Base-by-base conservation (phyloP, 345 rosid species). In the Noccaea caerulescens region DNA sequence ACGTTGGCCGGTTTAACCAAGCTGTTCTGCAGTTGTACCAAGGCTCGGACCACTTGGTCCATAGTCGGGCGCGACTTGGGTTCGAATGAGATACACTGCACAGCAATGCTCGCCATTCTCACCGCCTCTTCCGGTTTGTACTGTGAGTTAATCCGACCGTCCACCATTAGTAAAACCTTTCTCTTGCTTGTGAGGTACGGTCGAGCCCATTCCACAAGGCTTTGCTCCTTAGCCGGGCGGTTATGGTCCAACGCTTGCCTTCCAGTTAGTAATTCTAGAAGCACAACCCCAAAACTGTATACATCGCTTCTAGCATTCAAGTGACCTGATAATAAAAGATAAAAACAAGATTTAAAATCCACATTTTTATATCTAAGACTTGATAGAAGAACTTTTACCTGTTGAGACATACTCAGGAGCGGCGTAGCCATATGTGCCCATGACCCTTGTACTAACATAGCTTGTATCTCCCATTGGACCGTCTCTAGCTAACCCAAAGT, bases 181-280 rank as follows among this genome's bases (percentile, higher is more conserved):
- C 96, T 84, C 58, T 84, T 94, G 80, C 80, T 89, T 25, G 77
- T 81, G 55, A 91, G 85, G 80, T 84, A 89, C 0, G 99, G 99
- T 52, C 80, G 77, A 45, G 97, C 99, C 99, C 96, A 91, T 23
- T 91, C 95, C 61, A 94, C 97, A n/a, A 94, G 90, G 77, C 84
- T 89, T 77, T 91, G 96, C 53, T 94, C 90, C 63, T 91, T 93
- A 0, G 88, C 55, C 2, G 96, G 97, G 11, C 83, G 82, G 72
- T 85, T 87, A 73, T 87, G 86, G 80, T 94, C 99, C 13, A 89
- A 77, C 25, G 99, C 95, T 79, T 88, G 84, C 63, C 84, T 81
- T 38, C 97, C 97, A 16, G 93, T 83, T 13, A 91, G 73, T 84
- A 94, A 65, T 80, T 94, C 99, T 58, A 94, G 76, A 53, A 94